Evolutionary conservation across 495 filamentous ascomycete species (phyloP), one percentile per base, ranked within the genome.

Genomic region (Penicillium goetzii): DNA sequence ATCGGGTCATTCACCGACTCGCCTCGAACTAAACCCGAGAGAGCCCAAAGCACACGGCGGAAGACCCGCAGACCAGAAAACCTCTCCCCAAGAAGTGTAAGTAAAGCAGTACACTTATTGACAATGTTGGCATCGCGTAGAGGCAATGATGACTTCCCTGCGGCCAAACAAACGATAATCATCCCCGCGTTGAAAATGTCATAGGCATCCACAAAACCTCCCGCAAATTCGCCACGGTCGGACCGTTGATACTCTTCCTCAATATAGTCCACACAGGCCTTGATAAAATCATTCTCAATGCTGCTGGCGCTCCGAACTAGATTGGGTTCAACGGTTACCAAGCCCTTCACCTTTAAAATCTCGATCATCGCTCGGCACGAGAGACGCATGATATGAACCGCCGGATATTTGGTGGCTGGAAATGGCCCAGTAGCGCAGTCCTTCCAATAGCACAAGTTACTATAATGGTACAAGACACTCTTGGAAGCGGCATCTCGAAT

Each of bases 181-280:
- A 68, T 41, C 0, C 68, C 70, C 9, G 70, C 68, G 17, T 57
- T 63, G 55, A 73, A 73, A 11, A 73, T 68, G 28, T 73, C 70
- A 26, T 65, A 67, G 5, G 65, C 68, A 26, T 70, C 70, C 36
- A 68, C 54, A 25, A 67, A 68, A 1, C 59, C 47, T 14, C 70
- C 67, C n/a, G 28, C 47, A 34, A 68, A 70, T 7, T 62, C 61
- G 19, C 63, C 70, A 11, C 50, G 33, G 10, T 67, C 64, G 51
- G 57, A 71, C 11, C 60, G 36, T 25, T 56, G 55, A 47, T 71
- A 71, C 40, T 66, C 65, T 8, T 65, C 47, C 23, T 74, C 58
- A n/a, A 74, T 65, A 38, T 66, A 71, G 2, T 68, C 58, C 25
- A 41, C 15, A 28, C 64, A 69, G n/a, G 19, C 67, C 26, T 7